Evolutionary conservation across 202 grass and related monocot species (phyloP).

Genomic region (Hordeum pubiflorum): DNA sequence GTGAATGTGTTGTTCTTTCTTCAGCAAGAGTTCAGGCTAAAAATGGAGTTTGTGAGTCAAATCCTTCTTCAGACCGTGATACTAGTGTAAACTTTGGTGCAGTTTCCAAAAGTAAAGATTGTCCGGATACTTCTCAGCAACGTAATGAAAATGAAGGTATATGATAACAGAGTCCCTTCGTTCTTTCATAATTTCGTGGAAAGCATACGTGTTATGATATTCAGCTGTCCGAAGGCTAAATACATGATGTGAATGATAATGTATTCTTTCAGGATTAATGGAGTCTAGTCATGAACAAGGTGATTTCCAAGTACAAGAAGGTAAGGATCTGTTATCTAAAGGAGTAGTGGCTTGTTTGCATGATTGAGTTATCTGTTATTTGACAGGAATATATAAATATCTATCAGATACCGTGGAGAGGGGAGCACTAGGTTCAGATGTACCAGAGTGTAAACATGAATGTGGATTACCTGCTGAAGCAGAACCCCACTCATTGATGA

Average conservation of each 20-base stretch:
- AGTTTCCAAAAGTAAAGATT: background rate
- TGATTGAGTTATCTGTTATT: background rate
- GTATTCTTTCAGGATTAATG: background rate
- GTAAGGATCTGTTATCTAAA: slow-evolving; percentile 1
- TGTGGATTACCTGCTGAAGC: background rate
- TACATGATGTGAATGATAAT: background rate
- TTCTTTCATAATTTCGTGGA: background rate
- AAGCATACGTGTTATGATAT: background rate
- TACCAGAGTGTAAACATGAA: slow-evolving; percentile 4
- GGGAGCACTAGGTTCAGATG: background rate
- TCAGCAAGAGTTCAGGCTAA: background rate
- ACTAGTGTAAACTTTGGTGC: background rate
- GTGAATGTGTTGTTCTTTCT: background rate
- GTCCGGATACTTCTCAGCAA: background rate
- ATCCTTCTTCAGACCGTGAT: slow-evolving; percentile 21
- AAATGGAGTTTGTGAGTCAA: slow-evolving; percentile 9
- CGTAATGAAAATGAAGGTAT: background rate
- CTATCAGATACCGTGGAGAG: slow-evolving; percentile 2
- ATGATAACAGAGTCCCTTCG: background rate
- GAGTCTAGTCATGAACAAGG: background rate
- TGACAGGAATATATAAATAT: slow-evolving; percentile 14
- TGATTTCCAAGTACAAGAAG: slow-evolving; percentile 3
- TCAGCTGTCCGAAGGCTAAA: background rate
- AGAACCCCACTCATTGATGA: background rate
- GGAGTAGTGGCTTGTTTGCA: background rate